These are phyloP conservation scores for Penicillium thymicola DNA, from an alignment of 2,329 filamentous ascomycete species.

Conservation along the genomic window DNA sequence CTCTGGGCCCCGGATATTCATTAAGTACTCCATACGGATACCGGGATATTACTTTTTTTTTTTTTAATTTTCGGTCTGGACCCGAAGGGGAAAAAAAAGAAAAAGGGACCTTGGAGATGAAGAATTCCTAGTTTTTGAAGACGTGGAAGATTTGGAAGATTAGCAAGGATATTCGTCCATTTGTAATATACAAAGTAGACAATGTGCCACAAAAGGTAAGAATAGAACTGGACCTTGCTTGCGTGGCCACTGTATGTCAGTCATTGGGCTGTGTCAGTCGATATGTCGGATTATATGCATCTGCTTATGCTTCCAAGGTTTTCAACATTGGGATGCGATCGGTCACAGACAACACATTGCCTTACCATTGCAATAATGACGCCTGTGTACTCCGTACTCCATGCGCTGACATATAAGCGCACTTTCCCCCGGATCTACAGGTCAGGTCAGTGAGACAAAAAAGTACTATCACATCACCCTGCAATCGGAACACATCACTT, in stretches of 20 bases:
- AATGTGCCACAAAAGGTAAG: slow-evolving; percentile 10
- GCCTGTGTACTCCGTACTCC: neutral
- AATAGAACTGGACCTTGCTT: slow-evolving; percentile 19
- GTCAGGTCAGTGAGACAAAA: slow-evolving; percentile 10
- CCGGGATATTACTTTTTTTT: neutral
- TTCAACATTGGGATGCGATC: slow-evolving; percentile 5
- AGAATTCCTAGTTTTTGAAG: neutral
- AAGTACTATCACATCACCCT: slow-evolving; percentile 20
- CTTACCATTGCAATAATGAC: neutral
- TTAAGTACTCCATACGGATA: neutral
- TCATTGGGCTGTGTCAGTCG: slow-evolving; percentile 7
- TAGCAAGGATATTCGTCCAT: neutral
- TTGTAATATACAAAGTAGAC: neutral
- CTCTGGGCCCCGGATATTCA: slow-evolving; percentile 12
- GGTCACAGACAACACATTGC: slow-evolving; percentile 12
- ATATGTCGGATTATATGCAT: slow-evolving; percentile 18
- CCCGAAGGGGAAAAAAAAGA: neutral
- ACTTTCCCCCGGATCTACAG: slow-evolving; percentile 15
- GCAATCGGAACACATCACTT: slow-evolving; percentile 26
- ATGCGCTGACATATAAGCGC: slow-evolving; percentile 2
- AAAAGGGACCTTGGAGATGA: neutral
- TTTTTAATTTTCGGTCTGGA: slow-evolving; percentile 1
- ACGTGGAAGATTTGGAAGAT: neutral
- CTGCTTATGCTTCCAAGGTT: neutral
- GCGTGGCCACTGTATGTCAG: slow-evolving; percentile 12